A percentile compares a stretch with the other conserved stretches of the same genome.
Conservation (phyloP, 805 yeast species). For the Nakazawaea peltata region DNA sequence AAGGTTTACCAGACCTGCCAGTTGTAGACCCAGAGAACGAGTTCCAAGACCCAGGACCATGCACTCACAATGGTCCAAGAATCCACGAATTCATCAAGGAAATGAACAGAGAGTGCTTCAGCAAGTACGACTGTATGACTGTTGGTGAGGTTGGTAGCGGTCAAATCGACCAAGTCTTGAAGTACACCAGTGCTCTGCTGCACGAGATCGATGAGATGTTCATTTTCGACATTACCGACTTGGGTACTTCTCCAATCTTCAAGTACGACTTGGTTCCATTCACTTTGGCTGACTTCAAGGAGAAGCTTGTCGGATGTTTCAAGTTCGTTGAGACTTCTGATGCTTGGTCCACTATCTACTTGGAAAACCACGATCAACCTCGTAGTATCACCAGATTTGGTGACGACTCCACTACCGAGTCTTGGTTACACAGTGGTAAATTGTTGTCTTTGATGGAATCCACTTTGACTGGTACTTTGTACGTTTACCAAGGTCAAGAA, state of each 20-base stretch:
- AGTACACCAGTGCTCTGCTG: constrained; percentile 29
- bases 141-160: constrained; percentile 49
- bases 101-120: constrained; percentile 32
- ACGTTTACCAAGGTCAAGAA: constrained; percentile 56
- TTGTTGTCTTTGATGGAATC: constrained; percentile 36
- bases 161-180: constrained; percentile 30
- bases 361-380: constrained; percentile 56
- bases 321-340: constrained; percentile 38
- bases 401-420: constrained; percentile 26
- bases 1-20: constrained; percentile 40
- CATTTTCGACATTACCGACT: constrained; percentile 24
- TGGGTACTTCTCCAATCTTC: constrained; percentile 30
- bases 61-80: constrained; percentile 40
- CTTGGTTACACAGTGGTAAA: constrained; percentile 34
- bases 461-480: constrained; percentile 46
- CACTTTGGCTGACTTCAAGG: constrained; percentile 31
- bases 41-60: constrained; percentile 29
- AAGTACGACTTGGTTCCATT: constrained; percentile 27
- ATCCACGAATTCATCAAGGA: constrained; percentile 53
- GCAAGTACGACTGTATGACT: constrained; percentile 43
- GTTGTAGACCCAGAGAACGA: constrained; percentile 30
- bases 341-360: constrained; percentile 48
- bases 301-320: constrained; percentile 26
- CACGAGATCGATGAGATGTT: constrained; percentile 35
- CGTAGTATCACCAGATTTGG: constrained; percentile 46